phyloP scores from a whole-genome alignment of 1,284 basidiomycete genomes.

The Sparassis latifolia region DNA sequence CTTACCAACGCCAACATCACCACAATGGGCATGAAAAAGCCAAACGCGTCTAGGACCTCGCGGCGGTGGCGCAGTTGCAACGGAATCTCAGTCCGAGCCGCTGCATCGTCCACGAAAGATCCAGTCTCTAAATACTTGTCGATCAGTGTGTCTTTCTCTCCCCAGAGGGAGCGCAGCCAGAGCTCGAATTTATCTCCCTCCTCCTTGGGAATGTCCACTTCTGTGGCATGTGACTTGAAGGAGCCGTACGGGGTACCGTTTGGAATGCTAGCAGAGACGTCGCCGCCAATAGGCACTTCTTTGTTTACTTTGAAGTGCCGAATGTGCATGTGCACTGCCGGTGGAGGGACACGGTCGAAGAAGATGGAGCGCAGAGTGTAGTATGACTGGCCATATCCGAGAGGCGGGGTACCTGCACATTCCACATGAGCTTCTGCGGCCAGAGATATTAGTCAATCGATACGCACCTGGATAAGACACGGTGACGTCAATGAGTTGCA shows the following conservation, averaged over 20 bases:
- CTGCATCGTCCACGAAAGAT: constrained; percentile 27
- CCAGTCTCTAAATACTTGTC: constrained; percentile 50
- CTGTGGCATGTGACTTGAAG: constrained; percentile 27
- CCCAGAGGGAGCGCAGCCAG: constrained; percentile 83
- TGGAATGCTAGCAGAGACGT: constrained; percentile 35
- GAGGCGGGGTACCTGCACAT: constrained; percentile 53
- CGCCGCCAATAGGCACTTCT: constrained; percentile 66
- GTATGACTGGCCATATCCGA: constrained; percentile 75
- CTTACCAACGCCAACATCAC: no score
- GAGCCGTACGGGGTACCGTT: constrained; percentile 25
- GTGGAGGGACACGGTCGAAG: constrained; percentile 77
- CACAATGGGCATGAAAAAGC: constrained; percentile 52
- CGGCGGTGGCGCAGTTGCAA: constrained; percentile 42
- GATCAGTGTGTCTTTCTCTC: constrained; percentile 77
- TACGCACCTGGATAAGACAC: constrained; percentile 79
- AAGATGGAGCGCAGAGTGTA: constrained; percentile 91
- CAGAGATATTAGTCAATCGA: background rate
- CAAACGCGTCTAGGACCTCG: constrained; percentile 61
- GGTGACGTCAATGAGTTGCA: constrained; percentile 86
- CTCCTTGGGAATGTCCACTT: constrained; percentile 56
- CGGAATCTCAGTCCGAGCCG: constrained; percentile 46
- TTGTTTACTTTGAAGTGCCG: constrained; percentile 63
- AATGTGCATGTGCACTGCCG: constrained; percentile 82
- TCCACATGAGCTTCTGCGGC: no score
- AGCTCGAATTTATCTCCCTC: constrained; percentile 74